Evolutionary conservation across 192 early-diverging fungal genomes (phyloP), one percentile per base, ranked within the genome.

Genomic region (Coemansia aciculifera): DNA sequence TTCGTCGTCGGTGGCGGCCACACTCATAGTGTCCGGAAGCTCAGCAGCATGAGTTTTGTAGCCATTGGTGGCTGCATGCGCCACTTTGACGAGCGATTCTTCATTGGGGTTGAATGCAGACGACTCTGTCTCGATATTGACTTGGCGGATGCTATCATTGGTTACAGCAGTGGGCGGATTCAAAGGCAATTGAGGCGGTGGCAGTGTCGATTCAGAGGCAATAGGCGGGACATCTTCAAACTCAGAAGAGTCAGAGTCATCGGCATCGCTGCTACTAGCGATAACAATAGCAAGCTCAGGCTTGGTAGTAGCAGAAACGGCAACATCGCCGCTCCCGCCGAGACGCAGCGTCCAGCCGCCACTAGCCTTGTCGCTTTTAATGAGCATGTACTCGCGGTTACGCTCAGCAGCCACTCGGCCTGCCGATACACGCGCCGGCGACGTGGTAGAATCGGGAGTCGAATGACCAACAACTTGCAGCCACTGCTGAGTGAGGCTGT

Each of bases 391-490:
- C 68, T 93, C 89, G 43, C 87, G 83, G 42, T 87, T 88, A 19
- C 95, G 75, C 75, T 97, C 94, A 21, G 88, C 87, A 7, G 93
- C 94, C 51, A 99, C 86, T 13, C 95, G 86, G 0, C 82, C 76
- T 6, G 88, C 83, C 6, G 79, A 62, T 9, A 70, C 71, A n/a
- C 37, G 31, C 4, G 17, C 67, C n/a, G 24, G 40, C 48, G 38
- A 31, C 0, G 24, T 15, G 19, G 68, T 5, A 19, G 34, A 21
- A 9, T n/a, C 59, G 5, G 70, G 68, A 23, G 49, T 49, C 2
- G 61, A 64, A 17, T 77, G 71, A 1, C 84, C 84, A 5, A 72
- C 80, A 32, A 86, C 84, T 44, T 84, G 76, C 31, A 90, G 68
- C 74, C 85, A 77, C 62, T 90, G 87, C 68, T 97, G 92, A 3